Evolutionary conservation across 768 basidiomycete species (phyloP), one percentile per base, ranked within the genome.

Genomic region (Russula foetens): DNA sequence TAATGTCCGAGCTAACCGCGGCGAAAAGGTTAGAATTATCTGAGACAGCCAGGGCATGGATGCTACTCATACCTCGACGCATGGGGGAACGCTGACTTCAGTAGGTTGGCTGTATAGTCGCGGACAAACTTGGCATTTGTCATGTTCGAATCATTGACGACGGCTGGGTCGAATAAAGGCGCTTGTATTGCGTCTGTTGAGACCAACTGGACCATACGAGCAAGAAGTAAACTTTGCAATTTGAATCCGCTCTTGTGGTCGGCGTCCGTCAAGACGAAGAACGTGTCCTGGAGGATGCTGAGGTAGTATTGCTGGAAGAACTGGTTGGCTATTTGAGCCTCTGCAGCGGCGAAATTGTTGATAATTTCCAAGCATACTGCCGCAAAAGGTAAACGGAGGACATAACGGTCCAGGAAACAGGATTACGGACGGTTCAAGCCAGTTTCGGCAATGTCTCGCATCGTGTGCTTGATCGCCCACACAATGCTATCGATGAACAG

Each of bases 401-500:
- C 39, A 24, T 41, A 60, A 63, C 50, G 38, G 48, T 23, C 49
- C 29, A 63, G 28, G 28, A 43, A 19, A 43, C 38, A 56, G 5
- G 17, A 66, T 56, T 64, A 74, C 81, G 56, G 75, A 92, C 90
- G 70, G 68, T 86, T 90, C 60, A 92, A 73, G 45, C 90, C 90
- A 45, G 88, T 90, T 70, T 98, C 96, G 5, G 93, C 92, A 63
- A 99, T 97, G 73, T 98, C 96, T 56, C 96, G 84, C 92, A 97
- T 94, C 17, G 92, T 98, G 76, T 99, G 97, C 74, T 99, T 99
- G 78, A 98, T 96, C n/a, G 94, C 96, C 96, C 97, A 99, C 53
- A 96, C 88, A 65, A 98, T 90, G 62, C 92, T 94, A 73, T 98
- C 96, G 85, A 97, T 98, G 73, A 97, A 90, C 60, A 98, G 76